phyloP scores from a whole-genome alignment of 2,329 filamentous ascomycete genomes.

The Fusarium sp. region DNA sequence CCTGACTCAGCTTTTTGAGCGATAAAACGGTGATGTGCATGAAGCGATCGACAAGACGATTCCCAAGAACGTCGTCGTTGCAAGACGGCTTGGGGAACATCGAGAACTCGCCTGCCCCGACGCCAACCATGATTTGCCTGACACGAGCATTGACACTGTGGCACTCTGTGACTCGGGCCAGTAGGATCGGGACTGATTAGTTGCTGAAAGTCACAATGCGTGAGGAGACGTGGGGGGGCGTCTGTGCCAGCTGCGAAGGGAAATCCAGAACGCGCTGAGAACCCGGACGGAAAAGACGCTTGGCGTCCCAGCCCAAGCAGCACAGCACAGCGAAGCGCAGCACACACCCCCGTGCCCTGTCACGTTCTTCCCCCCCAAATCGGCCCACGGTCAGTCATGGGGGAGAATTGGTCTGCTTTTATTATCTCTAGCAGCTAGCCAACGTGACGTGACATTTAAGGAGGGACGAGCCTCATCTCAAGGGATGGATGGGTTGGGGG shows the following conservation, averaged over 20 bases:
- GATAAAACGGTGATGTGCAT: conserved; percentile 36
- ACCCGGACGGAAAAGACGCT: conserved; percentile 18
- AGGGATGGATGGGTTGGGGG: not conserved
- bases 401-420: not conserved
- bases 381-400: conserved; percentile 23
- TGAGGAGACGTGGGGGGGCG: not conserved
- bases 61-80: conserved; percentile 22
- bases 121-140: conserved; percentile 2
- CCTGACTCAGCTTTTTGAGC: conserved; percentile 28
- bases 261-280: conserved; percentile 13
- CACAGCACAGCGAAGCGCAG: not conserved
- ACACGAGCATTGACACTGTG: conserved; percentile 12
- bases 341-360: conserved; percentile 3
- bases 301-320: conserved; percentile 5
- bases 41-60: conserved; percentile 27
- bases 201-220: conserved; percentile 3
- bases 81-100: conserved; percentile 23
- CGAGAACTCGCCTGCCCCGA: conserved; percentile 32
- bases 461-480: conserved; percentile 2
- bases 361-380: conserved; percentile 19
- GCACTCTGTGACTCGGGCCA: not conserved
- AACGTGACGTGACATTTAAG: conserved; percentile 1
- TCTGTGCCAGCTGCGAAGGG: not conserved
- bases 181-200: not conserved
- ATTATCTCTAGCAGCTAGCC: not conserved